Base-by-base conservation (phyloP, 495 filamentous ascomycete genomes). In the Aspergillus steynii region DNA sequence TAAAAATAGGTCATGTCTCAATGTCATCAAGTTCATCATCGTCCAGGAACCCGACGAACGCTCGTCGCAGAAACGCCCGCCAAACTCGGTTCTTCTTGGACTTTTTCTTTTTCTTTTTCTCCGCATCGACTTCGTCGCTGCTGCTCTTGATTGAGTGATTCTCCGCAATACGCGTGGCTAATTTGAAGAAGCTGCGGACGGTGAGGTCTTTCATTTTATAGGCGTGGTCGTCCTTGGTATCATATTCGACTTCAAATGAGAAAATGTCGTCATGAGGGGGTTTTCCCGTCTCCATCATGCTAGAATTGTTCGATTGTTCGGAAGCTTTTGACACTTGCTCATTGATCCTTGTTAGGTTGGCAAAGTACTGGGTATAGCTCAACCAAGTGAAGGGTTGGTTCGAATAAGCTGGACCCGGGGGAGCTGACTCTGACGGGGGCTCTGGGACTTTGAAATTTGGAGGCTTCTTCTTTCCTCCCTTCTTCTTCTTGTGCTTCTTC, bases 371-470 rank as follows among this genome's bases (percentile, higher is more conserved):
- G 4, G 86, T 93, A 69, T 90, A 97, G 9, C 89, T 81, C 2
- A 90, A 80, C 61, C 89, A 77, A 0, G 90, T 88, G 28, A 96
- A 78, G 0, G 91, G 75, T 70, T 99, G 96, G 31, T 89, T 86
- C 3, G 88, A 94, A 73, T 99, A 98, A 3, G 91, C 96, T 0
- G 95, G 95, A 2, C 95, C 95, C 0, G 95, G 96, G 9, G 87
- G 86, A 28, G 89, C 70, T 4, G 84, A 81, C 65, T 87, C 85
- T 1, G 92, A 86, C 10, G 95, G 95, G 1, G 87, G 82, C 6
- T 83, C 70, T 0, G 95, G 95, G 3, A 93, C 70, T 52, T 77
- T 77, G 63, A 94, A 83, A 5, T 84, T 68, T 7, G 87, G 86
- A 55, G 82, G 74, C 66, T 88, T 85, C 10, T 76, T 75, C 29